Evolutionary conservation across 2,329 filamentous ascomycete genomes (phyloP).

Genomic region (Chaetoscypha palmicola): DNA sequence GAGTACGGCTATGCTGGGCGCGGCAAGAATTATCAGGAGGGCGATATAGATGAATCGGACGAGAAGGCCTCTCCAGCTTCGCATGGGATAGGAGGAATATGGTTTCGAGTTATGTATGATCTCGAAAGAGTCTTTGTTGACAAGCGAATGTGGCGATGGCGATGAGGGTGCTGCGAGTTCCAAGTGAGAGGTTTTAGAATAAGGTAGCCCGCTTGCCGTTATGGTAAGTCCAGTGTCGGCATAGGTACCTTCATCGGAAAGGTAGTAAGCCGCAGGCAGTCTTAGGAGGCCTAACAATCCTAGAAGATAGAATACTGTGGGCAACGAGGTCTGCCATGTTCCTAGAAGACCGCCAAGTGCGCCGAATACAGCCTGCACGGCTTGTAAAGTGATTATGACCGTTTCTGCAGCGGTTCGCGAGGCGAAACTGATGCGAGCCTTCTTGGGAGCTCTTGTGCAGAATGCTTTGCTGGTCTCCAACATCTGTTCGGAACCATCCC

Average conservation of each 20-base stretch:
- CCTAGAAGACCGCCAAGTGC: neutral
- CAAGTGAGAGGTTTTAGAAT: too few relatives aligned
- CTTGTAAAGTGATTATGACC: constrained; percentile 1
- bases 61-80: neutral
- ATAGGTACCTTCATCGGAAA: constrained; percentile 5
- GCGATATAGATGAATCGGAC: neutral
- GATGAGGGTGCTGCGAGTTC: too few relatives aligned
- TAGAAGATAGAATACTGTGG: constrained; percentile 1
- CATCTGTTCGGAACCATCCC: constrained; percentile 32
- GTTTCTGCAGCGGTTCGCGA: neutral
- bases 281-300: constrained; percentile 2
- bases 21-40: neutral
- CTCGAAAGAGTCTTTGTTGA: neutral
- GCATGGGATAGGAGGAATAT: neutral
- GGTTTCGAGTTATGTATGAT: neutral
- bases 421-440: neutral
- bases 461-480: constrained; percentile 9
- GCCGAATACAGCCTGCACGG: neutral
- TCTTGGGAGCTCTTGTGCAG: neutral
- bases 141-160: neutral
- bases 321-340: neutral
- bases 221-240: too few relatives aligned
- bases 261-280: constrained; percentile 3
- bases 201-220: too few relatives aligned
- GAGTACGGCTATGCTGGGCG: neutral